Base-by-base conservation (phyloP, 2,329 filamentous ascomycete species). In the Curvularia sp. region DNA sequence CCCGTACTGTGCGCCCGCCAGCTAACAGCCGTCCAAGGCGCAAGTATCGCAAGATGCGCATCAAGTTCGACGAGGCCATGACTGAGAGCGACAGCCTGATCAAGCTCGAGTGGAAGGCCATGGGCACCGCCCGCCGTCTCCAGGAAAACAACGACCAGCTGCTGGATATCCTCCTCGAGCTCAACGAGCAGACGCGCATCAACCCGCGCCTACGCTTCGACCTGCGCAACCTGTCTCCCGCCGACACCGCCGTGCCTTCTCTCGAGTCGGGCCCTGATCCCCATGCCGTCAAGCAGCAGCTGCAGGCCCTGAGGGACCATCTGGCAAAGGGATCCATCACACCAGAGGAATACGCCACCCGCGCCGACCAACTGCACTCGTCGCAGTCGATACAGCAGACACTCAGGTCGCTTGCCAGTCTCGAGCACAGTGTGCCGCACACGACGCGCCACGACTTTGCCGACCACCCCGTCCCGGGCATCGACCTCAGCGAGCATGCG, bases 21-120 rank as follows among this genome's bases (percentile, higher is more conserved):
- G 25, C 52, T 32, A 46, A 71, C 57, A n/a, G 13, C 19, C 21
- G 39, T 10, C 12, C 30, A 65, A 78, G 77, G 85, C 96, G 97
- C 81, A 99, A 99, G 82, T 99, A 96, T 78, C 89, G 90, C 70
- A 96, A 96, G 84, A 91, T 95, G 87, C 89, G 90, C 79, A 84
- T 89, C 74, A 82, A 84, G 27, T 96, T 95, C 73, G 90, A 95
- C 68, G 83, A 87, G 49, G 87, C 87, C 71, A 91, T 93, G 86
- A 86, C 89, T 56, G 87, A 92, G 65, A 91, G 92, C 75, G 95
- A 96, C 78, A 85, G 88, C 53, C 83, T 95, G 59, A 95, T 95
- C 78, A 87, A 87, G 69, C 84, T 91, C 53, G 93, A 95, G 77
- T 90, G 91, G 76, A 89, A 89, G 77, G 91, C 93, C 34, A 87